Conservation (phyloP, 257 asterid genomes). For the Solanum gandarillasii region DNA sequence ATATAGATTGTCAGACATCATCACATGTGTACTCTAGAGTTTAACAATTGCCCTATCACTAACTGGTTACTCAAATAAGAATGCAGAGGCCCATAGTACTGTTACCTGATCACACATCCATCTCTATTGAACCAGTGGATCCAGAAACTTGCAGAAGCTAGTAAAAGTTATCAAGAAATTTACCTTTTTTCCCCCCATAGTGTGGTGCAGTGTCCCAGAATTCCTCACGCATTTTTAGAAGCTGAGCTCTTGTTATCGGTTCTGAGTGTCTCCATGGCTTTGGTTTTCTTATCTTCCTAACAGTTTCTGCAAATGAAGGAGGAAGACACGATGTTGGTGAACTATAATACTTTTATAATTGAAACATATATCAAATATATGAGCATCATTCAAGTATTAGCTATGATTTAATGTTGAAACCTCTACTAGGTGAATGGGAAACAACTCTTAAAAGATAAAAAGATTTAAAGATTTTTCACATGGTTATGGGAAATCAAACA, state of each 20-base stretch:
- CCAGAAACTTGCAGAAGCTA: not conserved
- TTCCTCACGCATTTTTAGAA: slow-evolving; percentile 54
- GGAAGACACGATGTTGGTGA: not conserved
- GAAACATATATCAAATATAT: not conserved
- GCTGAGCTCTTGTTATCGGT: slow-evolving; percentile 51
- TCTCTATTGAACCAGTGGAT: not conserved
- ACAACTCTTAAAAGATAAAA: not conserved
- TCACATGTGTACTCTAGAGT: not conserved
- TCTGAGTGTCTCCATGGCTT: slow-evolving; percentile 69
- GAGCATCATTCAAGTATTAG: not conserved
- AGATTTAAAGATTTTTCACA: not conserved
- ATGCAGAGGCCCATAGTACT: not conserved
- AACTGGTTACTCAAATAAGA: not conserved
- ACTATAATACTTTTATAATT: not conserved
- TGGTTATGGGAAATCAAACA: not conserved
- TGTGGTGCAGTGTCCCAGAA: slow-evolving; percentile 83
- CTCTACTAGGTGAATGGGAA: not conserved
- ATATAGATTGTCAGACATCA: not conserved
- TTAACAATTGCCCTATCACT: not conserved
- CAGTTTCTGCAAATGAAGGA: slow-evolving; percentile 25
- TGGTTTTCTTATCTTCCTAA: slow-evolving; percentile 54
- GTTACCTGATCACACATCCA: not conserved
- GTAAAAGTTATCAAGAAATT: not conserved
- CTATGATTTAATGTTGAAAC: not conserved
- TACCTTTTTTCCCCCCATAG: slow-evolving; percentile 72